These are phyloP conservation scores for Epichloe sylvatica DNA, from an alignment of 2,329 filamentous ascomycete genomes.

Conservation along the genomic window DNA sequence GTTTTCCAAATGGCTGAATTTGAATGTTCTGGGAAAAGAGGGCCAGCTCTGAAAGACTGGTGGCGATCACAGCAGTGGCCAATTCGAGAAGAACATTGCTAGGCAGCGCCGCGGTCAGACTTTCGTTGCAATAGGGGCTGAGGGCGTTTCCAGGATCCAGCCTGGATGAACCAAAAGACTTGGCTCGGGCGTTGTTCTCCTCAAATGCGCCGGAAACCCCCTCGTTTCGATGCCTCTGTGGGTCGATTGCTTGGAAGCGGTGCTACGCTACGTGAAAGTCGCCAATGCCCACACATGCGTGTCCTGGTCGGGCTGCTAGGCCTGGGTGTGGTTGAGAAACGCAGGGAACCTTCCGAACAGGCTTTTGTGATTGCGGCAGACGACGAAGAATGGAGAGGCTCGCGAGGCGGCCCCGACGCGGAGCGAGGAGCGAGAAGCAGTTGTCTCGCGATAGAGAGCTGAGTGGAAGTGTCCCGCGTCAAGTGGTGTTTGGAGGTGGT, in stretches of 20 bases:
- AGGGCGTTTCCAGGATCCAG: background rate
- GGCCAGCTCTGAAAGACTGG: background rate
- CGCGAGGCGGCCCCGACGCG: background rate
- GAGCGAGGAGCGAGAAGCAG: background rate
- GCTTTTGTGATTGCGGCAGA: background rate
- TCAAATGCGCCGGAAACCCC: background rate
- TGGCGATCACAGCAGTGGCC: background rate
- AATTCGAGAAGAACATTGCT: background rate
- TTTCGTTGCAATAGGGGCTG: background rate
- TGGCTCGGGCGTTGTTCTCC: conserved; percentile 2
- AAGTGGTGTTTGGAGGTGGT: background rate
- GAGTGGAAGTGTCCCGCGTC: background rate
- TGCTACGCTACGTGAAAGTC: conserved; percentile 19
- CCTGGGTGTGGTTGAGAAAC: conserved; percentile 11
- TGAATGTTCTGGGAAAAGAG: too few relatives aligned
- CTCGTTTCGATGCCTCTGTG: conserved; percentile 13
- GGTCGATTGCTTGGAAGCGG: conserved; percentile 18
- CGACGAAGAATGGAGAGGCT: background rate
- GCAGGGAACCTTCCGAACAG: conserved; percentile 6
- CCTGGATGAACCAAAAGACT: background rate
- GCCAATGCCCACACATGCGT: conserved; percentile 10
- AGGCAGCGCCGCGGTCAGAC: background rate
- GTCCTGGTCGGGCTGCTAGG: conserved; percentile 9
- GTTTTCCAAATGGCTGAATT: too few relatives aligned
- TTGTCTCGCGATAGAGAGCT: background rate